Percentiles rank a stretch among this genome's conserved stretches.
Evolutionary conservation across 257 asterid genomes (phyloP).

Genomic region (Jacaranda mimosifolia): DNA sequence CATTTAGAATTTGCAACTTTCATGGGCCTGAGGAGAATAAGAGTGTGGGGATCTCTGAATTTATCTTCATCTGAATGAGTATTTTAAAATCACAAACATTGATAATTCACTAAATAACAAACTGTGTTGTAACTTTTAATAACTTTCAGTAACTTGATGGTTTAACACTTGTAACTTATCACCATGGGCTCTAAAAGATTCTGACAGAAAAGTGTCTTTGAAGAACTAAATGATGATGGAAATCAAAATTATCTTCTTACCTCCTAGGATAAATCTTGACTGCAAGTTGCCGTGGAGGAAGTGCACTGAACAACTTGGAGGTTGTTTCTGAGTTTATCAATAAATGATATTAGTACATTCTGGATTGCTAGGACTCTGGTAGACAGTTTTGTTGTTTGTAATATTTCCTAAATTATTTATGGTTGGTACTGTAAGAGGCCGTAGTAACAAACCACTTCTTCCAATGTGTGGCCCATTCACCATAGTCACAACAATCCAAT

Average conservation of each 20-base stretch:
- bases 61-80: conserved; percentile 1
- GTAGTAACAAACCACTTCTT: too few species aligned
- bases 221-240: conserved; percentile 2
- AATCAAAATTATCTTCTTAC: neutral
- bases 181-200: neutral
- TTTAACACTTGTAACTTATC: neutral
- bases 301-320: neutral
- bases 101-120: conserved; percentile 10
- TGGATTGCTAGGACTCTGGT: too few species aligned
- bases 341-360: too few species aligned
- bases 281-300: neutral
- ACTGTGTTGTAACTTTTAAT: neutral
- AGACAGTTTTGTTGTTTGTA: too few species aligned
- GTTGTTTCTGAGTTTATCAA: too few species aligned
- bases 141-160: conserved; percentile 2
- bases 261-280: neutral
- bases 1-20: conserved; percentile 3
- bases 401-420: too few species aligned
- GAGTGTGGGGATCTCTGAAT: neutral
- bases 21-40: neutral
- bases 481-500: too few species aligned
- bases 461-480: too few species aligned
- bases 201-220: neutral
- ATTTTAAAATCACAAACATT: neutral
- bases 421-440: too few species aligned